Evolutionary conservation across 768 basidiomycete genomes (phyloP).

Genomic region (Hortiboletus campestris): DNA sequence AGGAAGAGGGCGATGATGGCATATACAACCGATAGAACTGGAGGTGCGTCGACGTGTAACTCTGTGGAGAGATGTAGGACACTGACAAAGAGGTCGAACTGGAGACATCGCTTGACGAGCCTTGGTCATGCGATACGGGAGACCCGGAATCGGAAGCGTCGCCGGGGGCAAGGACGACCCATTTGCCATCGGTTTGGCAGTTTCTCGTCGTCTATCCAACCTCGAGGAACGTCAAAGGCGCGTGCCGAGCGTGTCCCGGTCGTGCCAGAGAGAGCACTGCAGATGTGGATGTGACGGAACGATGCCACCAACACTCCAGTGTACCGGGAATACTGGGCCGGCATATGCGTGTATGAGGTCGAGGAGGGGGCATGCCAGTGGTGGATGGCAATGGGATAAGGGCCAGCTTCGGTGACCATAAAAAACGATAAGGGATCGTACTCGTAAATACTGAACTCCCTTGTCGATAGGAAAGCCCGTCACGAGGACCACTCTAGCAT

Average conservation of each 20-base stretch:
- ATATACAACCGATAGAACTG: conserved; percentile 75
- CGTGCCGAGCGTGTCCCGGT: conserved; percentile 60
- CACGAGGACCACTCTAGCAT: no score
- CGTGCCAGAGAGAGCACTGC: conserved; percentile 4
- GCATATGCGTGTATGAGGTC: conserved; percentile 68
- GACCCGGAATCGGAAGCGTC: conserved; percentile 30
- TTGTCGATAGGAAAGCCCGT: conserved; percentile 64
- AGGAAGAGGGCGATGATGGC: conserved; percentile 47
- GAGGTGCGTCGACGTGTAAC: conserved; percentile 51
- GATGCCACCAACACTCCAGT: conserved; percentile 77
- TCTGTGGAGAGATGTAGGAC: conserved; percentile 33
- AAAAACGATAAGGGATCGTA: conserved; percentile 47
- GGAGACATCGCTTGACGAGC: conserved; percentile 22
- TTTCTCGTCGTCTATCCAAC: conserved; percentile 69
- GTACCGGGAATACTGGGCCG: conserved; percentile 73
- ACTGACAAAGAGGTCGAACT: conserved; percentile 25
- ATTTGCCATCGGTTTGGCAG: conserved; percentile 82
- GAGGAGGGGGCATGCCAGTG: conserved; percentile 49
- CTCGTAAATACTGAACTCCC: conserved; percentile 61
- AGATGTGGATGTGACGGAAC: conserved; percentile 10
- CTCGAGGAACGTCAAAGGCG: conserved; percentile 67
- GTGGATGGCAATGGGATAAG: conserved; percentile 46
- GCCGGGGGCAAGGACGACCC: conserved; percentile 73
- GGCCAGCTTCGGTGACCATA: conserved; percentile 38
- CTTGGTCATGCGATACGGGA: conserved; percentile 10